Conservation (phyloP, 805 yeast species). For the Yamadazyma akitaensis region DNA sequence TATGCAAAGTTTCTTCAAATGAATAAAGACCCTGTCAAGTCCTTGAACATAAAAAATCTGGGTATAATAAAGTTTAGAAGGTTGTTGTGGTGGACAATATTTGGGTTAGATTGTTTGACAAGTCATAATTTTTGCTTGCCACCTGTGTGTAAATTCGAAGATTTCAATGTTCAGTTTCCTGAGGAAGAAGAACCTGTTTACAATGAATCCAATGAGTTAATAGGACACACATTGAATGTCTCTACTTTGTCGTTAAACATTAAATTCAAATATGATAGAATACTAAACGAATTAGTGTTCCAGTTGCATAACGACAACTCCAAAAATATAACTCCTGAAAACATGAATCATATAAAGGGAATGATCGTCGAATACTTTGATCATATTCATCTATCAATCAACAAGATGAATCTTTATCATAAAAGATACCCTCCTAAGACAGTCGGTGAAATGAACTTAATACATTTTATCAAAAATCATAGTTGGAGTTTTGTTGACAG, state of each 20-base stretch:
- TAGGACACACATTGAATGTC: slow-evolving; percentile 38
- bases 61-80: slow-evolving; percentile 51
- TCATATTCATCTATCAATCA: slow-evolving; percentile 48
- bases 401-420: slow-evolving; percentile 31
- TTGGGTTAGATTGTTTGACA: slow-evolving; percentile 54
- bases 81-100: slow-evolving; percentile 66
- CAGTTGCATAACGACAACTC: slow-evolving; percentile 49
- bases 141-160: slow-evolving; percentile 51
- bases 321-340: slow-evolving; percentile 38
- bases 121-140: slow-evolving; percentile 54
- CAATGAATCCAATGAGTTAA: slow-evolving; percentile 24
- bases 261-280: slow-evolving; percentile 49
- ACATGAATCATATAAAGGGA: slow-evolving; percentile 42
- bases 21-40: slow-evolving; percentile 58
- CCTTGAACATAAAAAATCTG: slow-evolving; percentile 47
- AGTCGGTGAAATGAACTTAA: slow-evolving; percentile 42
- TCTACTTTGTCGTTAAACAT: slow-evolving; percentile 50
- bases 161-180: slow-evolving; percentile 57
- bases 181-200: slow-evolving; percentile 41
- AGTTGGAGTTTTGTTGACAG: slow-evolving; percentile 55
- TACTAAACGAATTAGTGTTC: slow-evolving; percentile 52
- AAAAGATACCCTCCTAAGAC: slow-evolving; percentile 35
- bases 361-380: slow-evolving; percentile 50
- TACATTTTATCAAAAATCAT: slow-evolving; percentile 47
- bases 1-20: slow-evolving; percentile 54